Evolutionary conservation across 1,284 basidiomycete genomes (phyloP), one percentile per base, ranked within the genome.

Genomic region (Malassezia sp.): DNA sequence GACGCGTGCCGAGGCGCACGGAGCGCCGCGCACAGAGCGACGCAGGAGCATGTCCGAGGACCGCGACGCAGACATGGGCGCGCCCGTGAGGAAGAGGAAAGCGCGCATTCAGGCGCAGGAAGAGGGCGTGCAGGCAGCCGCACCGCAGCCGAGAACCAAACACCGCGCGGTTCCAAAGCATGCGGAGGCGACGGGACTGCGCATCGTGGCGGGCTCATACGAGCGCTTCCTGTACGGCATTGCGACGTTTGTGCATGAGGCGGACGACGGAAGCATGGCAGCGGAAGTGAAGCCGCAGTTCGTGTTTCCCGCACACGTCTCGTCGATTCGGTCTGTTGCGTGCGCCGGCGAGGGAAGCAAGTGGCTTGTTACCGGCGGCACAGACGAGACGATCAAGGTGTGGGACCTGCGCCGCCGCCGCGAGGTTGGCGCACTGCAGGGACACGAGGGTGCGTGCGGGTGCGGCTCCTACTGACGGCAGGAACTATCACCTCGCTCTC

Each of bases 391-490:
- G 45, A 76, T 96, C 65, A 95, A 95, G 71, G 82, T 96, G n/a
- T 96, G 91, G 91, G 89, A 96, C 74, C 71, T 96, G 53, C 77
- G 82, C 43, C 76, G 87, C 66, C 74, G 81, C 63, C 90, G 90
- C 70, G 91, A 96, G 71, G 79, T 97, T 33, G 91, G 91, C 26
- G 84, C 83, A 27, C 74, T 97, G 43, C 84, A 85, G 75, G 87
- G 93, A 51, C 89, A 93, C 70, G 78, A 86, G 75, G n/a, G n/a
- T n/a, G n/a, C n/a, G n/a, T n/a, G n/a, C n/a, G 89, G 88, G 87
- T 56, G 44, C 22, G 26, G n/a, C 23, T 21, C 6, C n/a, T 10
- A 21, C n/a, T 41, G n/a, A n/a, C n/a, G n/a, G n/a, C n/a, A n/a
- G 89, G 90, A 17, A 93, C 89, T 5, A 88, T 95, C 65, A 95